Evolutionary conservation across 305 asterid genomes (phyloP).

Genomic region (Fraxinus baroniana): DNA sequence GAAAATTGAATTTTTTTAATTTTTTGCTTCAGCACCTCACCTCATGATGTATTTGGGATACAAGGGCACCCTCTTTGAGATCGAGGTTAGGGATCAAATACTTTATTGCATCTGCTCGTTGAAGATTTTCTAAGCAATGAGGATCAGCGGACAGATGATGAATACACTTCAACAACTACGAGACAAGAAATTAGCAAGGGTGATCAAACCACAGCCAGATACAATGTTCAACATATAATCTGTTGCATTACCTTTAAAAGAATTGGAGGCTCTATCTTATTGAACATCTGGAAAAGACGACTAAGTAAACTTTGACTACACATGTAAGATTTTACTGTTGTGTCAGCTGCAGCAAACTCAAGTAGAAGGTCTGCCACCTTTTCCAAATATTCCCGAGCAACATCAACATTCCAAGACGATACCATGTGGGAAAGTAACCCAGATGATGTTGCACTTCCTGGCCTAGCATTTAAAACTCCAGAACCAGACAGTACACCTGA

Average conservation of each 20-base stretch:
- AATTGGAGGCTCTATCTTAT: conserved; percentile 92
- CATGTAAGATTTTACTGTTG: conserved; percentile 89
- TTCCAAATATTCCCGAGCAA: conserved; percentile 88
- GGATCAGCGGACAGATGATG: conserved; percentile 94
- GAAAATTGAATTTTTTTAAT: neutral
- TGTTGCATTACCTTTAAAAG: conserved; percentile 73
- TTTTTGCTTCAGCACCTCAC: conserved; percentile 37
- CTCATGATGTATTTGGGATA: conserved; percentile 92
- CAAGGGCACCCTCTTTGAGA: conserved; percentile 90
- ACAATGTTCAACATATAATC: conserved; percentile 13
- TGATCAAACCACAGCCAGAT: conserved; percentile 10
- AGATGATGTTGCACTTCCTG: conserved; percentile 96
- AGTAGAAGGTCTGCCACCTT: conserved; percentile 97
- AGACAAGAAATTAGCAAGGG: conserved; percentile 23
- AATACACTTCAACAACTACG: conserved; percentile 86
- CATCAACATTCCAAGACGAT: conserved; percentile 93
- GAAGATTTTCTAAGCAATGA: conserved; percentile 94
- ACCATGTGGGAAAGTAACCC: conserved; percentile 85
- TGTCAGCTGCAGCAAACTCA: conserved; percentile 93
- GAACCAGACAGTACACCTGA: conserved; percentile 97
- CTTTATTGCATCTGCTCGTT: conserved; percentile 94
- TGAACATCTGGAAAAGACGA: conserved; percentile 98
- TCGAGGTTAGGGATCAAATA: conserved; percentile 97
- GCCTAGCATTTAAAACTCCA: conserved; percentile 94
- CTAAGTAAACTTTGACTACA: conserved; percentile 96